Percentiles rank a stretch among this genome's conserved stretches.
Conservation (phyloP, 2,329 filamentous ascomycete species). For the Chalaropsis thielavioides region DNA sequence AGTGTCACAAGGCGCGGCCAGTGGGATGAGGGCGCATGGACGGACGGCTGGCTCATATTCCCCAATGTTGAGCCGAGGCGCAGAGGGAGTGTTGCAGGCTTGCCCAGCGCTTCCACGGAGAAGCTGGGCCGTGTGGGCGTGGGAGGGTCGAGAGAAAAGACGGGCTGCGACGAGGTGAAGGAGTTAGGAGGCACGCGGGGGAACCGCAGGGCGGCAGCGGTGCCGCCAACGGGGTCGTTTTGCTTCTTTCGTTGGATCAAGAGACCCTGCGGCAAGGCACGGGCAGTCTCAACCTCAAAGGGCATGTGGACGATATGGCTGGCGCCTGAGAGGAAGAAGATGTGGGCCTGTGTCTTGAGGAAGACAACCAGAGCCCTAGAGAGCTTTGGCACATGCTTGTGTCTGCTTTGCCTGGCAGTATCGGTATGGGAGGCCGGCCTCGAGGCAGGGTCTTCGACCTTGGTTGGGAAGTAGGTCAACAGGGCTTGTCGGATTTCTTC, state of each 20-base stretch:
- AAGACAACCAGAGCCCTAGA: slow-evolving; percentile 70
- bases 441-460: background rate
- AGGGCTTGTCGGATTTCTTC: slow-evolving; percentile 77
- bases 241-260: slow-evolving; percentile 69
- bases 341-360: slow-evolving; percentile 79
- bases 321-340: slow-evolving; percentile 79
- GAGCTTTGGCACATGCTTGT: slow-evolving; percentile 5
- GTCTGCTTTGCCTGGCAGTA: slow-evolving; percentile 6
- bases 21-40: slow-evolving; percentile 40
- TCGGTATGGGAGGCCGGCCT: background rate
- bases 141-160: slow-evolving; percentile 26
- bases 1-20: slow-evolving; percentile 69
- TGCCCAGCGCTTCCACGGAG: slow-evolving; percentile 42
- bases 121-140: slow-evolving; percentile 26
- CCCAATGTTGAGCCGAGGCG: slow-evolving; percentile 41
- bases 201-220: slow-evolving; percentile 26
- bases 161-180: slow-evolving; percentile 53
- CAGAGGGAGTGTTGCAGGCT: slow-evolving; percentile 39
- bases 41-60: slow-evolving; percentile 41
- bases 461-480: slow-evolving; percentile 59
- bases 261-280: slow-evolving; percentile 67
- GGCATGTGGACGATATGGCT: slow-evolving; percentile 85
- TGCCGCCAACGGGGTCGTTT: slow-evolving; percentile 19
- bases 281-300: slow-evolving; percentile 81
- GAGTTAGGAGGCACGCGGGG: slow-evolving; percentile 63